Base-by-base conservation (phyloP, 495 filamentous ascomycete genomes). In the Podospora bellae-mahoneyi region DNA sequence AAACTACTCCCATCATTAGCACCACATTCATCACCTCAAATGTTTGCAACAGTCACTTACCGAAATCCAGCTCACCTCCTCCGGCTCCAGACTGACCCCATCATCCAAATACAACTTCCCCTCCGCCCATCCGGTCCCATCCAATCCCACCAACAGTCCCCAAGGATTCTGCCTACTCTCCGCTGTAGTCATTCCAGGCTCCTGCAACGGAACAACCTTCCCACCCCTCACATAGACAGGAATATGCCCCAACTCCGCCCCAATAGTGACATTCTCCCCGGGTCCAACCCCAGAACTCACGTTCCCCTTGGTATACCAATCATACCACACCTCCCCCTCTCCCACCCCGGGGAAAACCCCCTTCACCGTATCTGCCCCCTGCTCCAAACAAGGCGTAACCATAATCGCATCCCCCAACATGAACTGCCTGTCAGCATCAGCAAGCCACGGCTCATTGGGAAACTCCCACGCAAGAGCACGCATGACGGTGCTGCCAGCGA, bases 381-480 rank as follows among this genome's bases (percentile, higher is more conserved):
- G 89, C 5, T 78, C 84, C 0, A 95, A 84, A 9, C 91, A 91
- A 0, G 92, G 92, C 1, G 87, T 86, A 34, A 96, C 84, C 76
- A 96, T 79, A 62, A 96, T 75, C 0, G 86, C 84, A 1, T 83
- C 80, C 2, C 92, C 92, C 32, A 96, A 85, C 60, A 96, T 76
- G 79, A 96, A 96, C 75, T 95, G 92, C 5, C 84, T 84, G 72
- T 93, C 89, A 0, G 86, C 85, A 18, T 74, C 79, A 5, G 89
- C 89, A 10, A 95, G 82, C 66, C 83, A 84, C 0, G 90, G 89
- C 64, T 96, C 92, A 56, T 89, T 81, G 0, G 91, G 90, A 71
- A 94, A 95, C 72, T 95, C 92, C 92, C 92, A 95, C 1, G 88
- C 82, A 4, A 95, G 80, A 2, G 92, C 92, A 3, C 92, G 86